phyloP scores from a whole-genome alignment of 495 filamentous ascomycete species.

The Penicillium coprophilum region DNA sequence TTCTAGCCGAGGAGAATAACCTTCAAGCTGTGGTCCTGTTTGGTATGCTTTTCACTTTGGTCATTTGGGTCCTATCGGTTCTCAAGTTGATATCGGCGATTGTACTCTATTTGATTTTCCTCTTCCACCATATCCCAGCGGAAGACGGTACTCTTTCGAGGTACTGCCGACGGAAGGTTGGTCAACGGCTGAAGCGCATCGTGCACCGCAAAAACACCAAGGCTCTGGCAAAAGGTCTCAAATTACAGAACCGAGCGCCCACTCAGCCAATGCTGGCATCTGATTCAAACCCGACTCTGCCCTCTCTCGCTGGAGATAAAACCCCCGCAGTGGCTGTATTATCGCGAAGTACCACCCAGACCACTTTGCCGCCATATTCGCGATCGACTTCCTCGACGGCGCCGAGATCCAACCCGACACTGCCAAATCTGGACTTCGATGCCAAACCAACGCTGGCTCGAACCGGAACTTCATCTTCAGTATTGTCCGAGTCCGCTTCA shows the following conservation, averaged over 20 bases:
- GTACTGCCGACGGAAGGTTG: slow-evolving; percentile 89
- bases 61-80: slow-evolving; percentile 84
- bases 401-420: slow-evolving; percentile 18
- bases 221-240: slow-evolving; percentile 73
- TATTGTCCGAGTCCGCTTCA: slow-evolving; percentile 27
- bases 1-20: slow-evolving; percentile 66
- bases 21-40: slow-evolving; percentile 77
- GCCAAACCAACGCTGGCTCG: slow-evolving; percentile 24
- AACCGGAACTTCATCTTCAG: slow-evolving; percentile 27
- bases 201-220: slow-evolving; percentile 81
- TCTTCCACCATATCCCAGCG: slow-evolving; percentile 84
- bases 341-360: slow-evolving; percentile 64
- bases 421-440: slow-evolving; percentile 29
- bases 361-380: slow-evolving; percentile 56
- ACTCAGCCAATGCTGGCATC: slow-evolving; percentile 52
- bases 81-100: slow-evolving; percentile 70
- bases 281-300: slow-evolving; percentile 64
- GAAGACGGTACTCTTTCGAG: slow-evolving; percentile 73
- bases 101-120: slow-evolving; percentile 78
- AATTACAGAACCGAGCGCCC: slow-evolving; percentile 57
- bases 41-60: slow-evolving; percentile 86
- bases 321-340: slow-evolving; percentile 58
- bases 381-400: slow-evolving; percentile 18
- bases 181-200: slow-evolving; percentile 74
- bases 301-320: slow-evolving; percentile 59